A percentile compares a stretch with the other conserved stretches of the same genome.
Evolutionary conservation across 1,139 yeast species (phyloP).

Genomic region (Lodderomyces oxycetoniae): DNA sequence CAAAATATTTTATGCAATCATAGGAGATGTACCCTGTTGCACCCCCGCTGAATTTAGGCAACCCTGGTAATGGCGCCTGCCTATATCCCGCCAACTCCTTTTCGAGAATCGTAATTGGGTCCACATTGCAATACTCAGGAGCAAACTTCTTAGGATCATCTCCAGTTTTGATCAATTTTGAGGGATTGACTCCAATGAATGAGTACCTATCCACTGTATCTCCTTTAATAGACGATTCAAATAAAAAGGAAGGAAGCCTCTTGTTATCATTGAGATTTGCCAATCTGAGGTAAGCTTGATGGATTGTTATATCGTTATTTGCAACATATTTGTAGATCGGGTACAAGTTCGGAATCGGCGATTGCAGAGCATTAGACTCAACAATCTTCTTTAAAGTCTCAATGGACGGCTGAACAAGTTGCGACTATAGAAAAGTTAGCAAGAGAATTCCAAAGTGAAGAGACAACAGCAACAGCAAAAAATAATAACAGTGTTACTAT

Average conservation of each 20-base stretch:
- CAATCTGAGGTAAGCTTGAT: conserved; percentile 80
- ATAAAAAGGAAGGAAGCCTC: conserved; percentile 67
- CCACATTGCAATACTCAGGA: conserved; percentile 47
- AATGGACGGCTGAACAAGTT: conserved; percentile 55
- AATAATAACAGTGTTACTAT: not conserved
- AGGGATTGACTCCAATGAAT: conserved; percentile 82
- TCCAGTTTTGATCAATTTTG: conserved; percentile 79
- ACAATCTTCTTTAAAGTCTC: conserved; percentile 46
- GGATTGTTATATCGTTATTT: conserved; percentile 80
- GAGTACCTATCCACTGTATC: conserved; percentile 88
- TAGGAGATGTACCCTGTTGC: conserved; percentile 94
- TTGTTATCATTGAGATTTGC: conserved; percentile 62
- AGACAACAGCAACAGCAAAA: not conserved
- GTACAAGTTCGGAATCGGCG: conserved; percentile 51
- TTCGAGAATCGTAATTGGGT: conserved; percentile 75
- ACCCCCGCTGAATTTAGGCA: conserved; percentile 88
- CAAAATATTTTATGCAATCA: conserved; percentile 94
- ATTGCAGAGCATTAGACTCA: conserved; percentile 28
- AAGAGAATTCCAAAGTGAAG: not conserved
- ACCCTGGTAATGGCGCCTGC: conserved; percentile 74
- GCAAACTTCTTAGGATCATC: conserved; percentile 27
- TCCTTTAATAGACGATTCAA: conserved; percentile 86
- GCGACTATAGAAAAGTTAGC: conserved; percentile 8
- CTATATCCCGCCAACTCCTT: conserved; percentile 58
- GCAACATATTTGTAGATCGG: conserved; percentile 76